Conservation (phyloP, 768 basidiomycete genomes). For the Cystofilobasidium bisporidii region DNA sequence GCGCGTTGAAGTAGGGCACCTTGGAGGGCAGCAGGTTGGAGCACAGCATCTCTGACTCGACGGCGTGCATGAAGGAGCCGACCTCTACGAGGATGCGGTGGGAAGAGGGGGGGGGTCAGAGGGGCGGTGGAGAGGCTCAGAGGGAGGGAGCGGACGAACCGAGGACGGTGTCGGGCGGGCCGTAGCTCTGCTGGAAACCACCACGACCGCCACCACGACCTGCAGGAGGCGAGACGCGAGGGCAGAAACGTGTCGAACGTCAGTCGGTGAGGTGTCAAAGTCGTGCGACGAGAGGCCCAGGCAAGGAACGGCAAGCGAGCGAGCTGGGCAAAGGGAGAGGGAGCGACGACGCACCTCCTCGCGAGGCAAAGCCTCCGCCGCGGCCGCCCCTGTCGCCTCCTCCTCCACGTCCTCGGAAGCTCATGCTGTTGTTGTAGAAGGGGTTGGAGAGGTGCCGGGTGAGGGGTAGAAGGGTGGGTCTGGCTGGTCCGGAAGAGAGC, state of each 20-base stretch:
- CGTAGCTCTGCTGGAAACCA: conserved; percentile 41
- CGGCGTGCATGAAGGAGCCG: conserved; percentile 84
- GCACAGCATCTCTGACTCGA: conserved; percentile 98
- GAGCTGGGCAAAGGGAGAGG: neutral
- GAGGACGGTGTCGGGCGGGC: conserved; percentile 44
- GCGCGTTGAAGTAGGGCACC: conserved; percentile 98
- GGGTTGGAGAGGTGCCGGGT: neutral
- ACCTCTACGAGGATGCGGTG: conserved; percentile 53
- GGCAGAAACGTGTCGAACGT: neutral
- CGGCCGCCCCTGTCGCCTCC: conserved; percentile 26
- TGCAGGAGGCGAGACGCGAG: conserved; percentile 2
- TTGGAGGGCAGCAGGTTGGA: conserved; percentile 71
- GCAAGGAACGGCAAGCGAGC: too few species aligned
- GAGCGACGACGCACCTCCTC: conserved; percentile 28
- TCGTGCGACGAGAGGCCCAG: too few species aligned
- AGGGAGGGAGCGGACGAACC: conserved; percentile 35
- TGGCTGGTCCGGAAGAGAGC: too few species aligned
- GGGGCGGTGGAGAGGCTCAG: too few species aligned
- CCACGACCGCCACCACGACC: conserved; percentile 40
- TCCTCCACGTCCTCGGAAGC: conserved; percentile 34
- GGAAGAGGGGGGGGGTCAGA: neutral
- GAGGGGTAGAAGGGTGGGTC: neutral
- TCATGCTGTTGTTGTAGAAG: conserved; percentile 25
- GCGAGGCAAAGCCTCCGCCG: conserved; percentile 19
- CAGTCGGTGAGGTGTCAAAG: too few species aligned